Conservation (phyloP, 2,329 filamentous ascomycete species). For the Claviceps sp. region DNA sequence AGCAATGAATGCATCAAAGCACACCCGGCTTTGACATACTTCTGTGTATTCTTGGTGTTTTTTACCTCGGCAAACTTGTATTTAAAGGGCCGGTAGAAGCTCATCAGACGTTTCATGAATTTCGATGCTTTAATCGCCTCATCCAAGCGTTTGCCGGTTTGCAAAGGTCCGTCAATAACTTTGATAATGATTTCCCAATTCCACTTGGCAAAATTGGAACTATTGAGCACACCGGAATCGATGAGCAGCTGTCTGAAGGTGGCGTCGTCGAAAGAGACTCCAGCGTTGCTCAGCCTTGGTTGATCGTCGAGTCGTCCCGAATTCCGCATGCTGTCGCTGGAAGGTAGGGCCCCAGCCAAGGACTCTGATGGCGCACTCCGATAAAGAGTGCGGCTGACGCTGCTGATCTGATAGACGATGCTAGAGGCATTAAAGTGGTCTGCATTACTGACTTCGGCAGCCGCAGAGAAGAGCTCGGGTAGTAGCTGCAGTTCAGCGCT, state of each 20-base stretch:
- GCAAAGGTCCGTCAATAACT: conserved; percentile 83
- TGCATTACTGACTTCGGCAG: conserved; percentile 57
- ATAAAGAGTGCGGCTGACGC: conserved; percentile 85
- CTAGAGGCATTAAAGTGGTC: conserved; percentile 70
- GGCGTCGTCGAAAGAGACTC: conserved; percentile 41
- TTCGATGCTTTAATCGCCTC: conserved; percentile 92
- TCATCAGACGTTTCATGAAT: conserved; percentile 87
- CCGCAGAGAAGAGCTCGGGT: conserved; percentile 69
- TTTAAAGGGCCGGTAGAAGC: conserved; percentile 95
- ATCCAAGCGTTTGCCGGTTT: conserved; percentile 81
- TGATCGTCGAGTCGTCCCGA: conserved; percentile 42
- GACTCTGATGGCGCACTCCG: conserved; percentile 48
- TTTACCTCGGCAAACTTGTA: conserved; percentile 83
- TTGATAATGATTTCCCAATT: conserved; percentile 89
- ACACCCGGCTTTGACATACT: conserved; percentile 84
- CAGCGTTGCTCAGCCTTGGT: conserved; percentile 31
- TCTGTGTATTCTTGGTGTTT: conserved; percentile 85
- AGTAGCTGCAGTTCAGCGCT: conserved; percentile 78
- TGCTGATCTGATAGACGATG: conserved; percentile 96
- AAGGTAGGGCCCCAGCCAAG: conserved; percentile 24
- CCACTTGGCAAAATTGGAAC: conserved; percentile 89
- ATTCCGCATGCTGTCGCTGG: conserved; percentile 32
- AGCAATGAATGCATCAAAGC: conserved; percentile 75
- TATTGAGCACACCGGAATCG: conserved; percentile 76
- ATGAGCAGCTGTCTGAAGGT: conserved; percentile 52